A percentile compares a stretch with the other conserved stretches of the same genome.
phyloP scores from a whole-genome alignment of 2,329 filamentous ascomycete genomes.

The Fusarium camptoceras region DNA sequence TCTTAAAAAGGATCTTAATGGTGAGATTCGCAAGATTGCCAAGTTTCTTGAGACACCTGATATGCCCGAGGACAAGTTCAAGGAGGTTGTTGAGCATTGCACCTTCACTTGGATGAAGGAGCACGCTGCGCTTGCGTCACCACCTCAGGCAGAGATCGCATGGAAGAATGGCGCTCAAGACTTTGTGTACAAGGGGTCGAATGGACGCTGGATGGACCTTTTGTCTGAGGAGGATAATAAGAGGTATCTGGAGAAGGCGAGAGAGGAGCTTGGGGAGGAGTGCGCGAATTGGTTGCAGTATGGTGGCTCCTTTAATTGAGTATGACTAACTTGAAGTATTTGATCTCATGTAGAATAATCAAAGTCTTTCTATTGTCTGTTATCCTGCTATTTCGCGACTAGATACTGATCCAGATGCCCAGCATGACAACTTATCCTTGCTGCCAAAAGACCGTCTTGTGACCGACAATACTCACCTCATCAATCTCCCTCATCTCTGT shows the following conservation, averaged over 20 bases:
- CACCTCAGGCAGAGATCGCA: constrained; percentile 4
- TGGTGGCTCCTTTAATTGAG: background rate
- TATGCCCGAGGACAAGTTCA: constrained; percentile 9
- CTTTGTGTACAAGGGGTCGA: constrained; percentile 13
- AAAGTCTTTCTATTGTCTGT: background rate
- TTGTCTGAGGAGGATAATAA: background rate
- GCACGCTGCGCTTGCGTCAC: background rate
- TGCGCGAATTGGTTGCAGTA: constrained; percentile 1
- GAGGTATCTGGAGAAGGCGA: background rate
- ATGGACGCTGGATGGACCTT: constrained; percentile 2
- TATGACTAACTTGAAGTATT: too few relatives aligned
- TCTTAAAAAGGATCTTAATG: constrained; percentile 9
- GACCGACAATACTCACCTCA: constrained; percentile 4
- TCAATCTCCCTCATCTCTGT: constrained; percentile 15
- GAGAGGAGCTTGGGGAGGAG: constrained; percentile 5
- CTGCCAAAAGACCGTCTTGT: constrained; percentile 10
- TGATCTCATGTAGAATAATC: background rate
- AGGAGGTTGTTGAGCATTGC: background rate
- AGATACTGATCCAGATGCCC: background rate
- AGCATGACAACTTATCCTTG: background rate
- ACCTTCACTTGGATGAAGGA: constrained; percentile 27
- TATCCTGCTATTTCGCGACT: background rate
- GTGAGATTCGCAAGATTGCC: background rate
- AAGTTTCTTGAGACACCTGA: background rate
- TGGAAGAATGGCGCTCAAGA: constrained; percentile 11